These are phyloP conservation scores for Eimeria sp. DNA, from an alignment of 169 alveolate species.

Conservation along the genomic window DNA sequence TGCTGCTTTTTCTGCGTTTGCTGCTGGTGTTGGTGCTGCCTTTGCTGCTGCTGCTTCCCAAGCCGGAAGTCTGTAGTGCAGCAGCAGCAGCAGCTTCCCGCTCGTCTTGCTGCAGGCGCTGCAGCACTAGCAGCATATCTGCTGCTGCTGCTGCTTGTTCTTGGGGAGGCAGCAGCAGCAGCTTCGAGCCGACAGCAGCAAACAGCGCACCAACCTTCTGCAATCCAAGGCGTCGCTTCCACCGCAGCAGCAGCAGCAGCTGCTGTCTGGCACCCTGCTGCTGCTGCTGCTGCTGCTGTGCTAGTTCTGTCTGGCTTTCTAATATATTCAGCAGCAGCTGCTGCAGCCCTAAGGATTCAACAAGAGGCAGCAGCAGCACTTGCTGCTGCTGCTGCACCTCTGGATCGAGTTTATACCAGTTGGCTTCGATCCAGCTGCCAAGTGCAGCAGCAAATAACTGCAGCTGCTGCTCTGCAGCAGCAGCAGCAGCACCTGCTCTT, in stretches of 20 bases:
- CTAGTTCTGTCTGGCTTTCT: background rate
- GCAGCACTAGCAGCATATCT: constrained; percentile 52
- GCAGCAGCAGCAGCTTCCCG: constrained; percentile 74
- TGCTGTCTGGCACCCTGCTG: constrained; percentile 29
- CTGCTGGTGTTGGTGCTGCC: constrained; percentile 12
- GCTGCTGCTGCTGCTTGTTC: constrained; percentile 68
- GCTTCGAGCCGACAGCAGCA: constrained; percentile 26
- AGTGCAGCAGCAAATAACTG: constrained; percentile 26
- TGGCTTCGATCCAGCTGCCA: background rate
- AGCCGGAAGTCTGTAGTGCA: background rate
- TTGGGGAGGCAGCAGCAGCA: constrained; percentile 22
- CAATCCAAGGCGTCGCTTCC: constrained; percentile 38
- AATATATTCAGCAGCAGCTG: constrained; percentile 27
- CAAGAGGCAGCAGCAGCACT: constrained; percentile 17
- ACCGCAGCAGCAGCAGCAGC: constrained; percentile 76
- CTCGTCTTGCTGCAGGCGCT: constrained; percentile 51
- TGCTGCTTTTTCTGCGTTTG: constrained; percentile 32
- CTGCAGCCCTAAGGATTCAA: constrained; percentile 36
- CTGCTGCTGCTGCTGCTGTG: constrained; percentile 34
- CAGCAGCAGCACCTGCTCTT: constrained; percentile 19
- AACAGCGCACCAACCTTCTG: constrained; percentile 47
- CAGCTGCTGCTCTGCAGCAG: constrained; percentile 39
- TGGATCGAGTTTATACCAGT: background rate
- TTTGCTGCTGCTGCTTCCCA: constrained; percentile 13
- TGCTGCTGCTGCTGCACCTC: constrained; percentile 67